Evolutionary conservation across 768 basidiomycete species (phyloP), one percentile per base, ranked within the genome.

Genomic region (Termitomyces sp.): DNA sequence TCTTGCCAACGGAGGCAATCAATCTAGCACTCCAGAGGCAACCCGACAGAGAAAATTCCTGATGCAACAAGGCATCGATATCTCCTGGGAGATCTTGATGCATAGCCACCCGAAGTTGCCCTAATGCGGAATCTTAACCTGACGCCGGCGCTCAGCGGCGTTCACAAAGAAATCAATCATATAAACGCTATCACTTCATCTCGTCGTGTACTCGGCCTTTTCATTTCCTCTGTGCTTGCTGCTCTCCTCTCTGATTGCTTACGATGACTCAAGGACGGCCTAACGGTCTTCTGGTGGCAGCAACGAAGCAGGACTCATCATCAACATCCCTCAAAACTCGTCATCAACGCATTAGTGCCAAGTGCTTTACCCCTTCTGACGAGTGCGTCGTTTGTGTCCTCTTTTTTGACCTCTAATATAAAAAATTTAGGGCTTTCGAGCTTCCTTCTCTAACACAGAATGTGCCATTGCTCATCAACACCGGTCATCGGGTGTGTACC

Each of bases 321-420:
- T 19, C 55, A 1, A 56, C 55, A 5, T 38, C 55, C 3, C 55
- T 56, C 33, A 31, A 43, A 33, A 15, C 50, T 28, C 50, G 37
- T n/a, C 50, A 56, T 46, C 49, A 56, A 28, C 50, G 50, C 21
- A 38, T 56, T 7, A 51, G 50, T 37, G 55, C 55, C 10, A 56
- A 56, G 44, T 51, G 43, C 37, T 56, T 56, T 28, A 51, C 50
- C 43, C 55, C 55, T 23, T 50, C 55, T 19, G 55, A 56, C n/a
- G 55, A 52, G 55, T 56, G 19, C 11, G 55, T 46, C 14, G 17
- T 17, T 3, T 40, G 8, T n/a, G 14, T 30, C 12, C 15, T 14
- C 12, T n/a, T 17, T 38, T 19, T 55, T 12, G 35, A 56, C 21
- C 35, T 51, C 26, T 28, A 12, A 28, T 31, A 35, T 9, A 3